phyloP scores from a whole-genome alignment of 1,139 yeast species.

The Geotrichum cucujoidarum region DNA sequence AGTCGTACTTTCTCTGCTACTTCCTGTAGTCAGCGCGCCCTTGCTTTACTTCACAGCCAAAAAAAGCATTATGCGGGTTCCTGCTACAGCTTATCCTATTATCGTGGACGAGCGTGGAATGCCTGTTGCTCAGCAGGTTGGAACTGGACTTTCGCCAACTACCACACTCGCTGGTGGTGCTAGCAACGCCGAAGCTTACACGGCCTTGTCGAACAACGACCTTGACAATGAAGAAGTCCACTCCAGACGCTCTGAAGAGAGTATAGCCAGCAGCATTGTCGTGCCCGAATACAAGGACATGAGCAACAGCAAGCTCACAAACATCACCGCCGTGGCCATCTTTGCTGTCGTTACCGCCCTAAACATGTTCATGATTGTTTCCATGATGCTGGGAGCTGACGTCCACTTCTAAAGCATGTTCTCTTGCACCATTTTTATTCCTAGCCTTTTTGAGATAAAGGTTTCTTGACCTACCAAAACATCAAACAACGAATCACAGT shows the following conservation, averaged over 20 bases:
- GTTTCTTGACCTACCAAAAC: too few relatives aligned
- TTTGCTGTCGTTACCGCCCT: constrained; percentile 70
- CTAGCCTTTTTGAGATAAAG: too few relatives aligned
- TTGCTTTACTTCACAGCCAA: constrained; percentile 76
- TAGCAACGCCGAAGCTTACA: not conserved
- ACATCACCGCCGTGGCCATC: constrained; percentile 52
- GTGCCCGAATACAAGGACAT: constrained; percentile 44
- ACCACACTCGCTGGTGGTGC: constrained; percentile 10
- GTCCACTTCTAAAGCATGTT: constrained; percentile 43
- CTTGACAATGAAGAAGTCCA: not conserved
- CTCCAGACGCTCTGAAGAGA: constrained; percentile 15
- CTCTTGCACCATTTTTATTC: not conserved
- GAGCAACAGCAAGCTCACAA: constrained; percentile 60
- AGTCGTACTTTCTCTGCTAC: constrained; percentile 74
- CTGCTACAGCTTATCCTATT: constrained; percentile 22
- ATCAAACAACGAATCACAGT: too few relatives aligned
- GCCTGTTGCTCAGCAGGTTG: constrained; percentile 1
- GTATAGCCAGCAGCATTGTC: constrained; percentile 18
- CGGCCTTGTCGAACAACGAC: not conserved
- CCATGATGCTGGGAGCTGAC: constrained; percentile 68
- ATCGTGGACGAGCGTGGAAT: constrained; percentile 5
- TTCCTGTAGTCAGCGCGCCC: constrained; percentile 91
- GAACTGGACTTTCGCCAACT: constrained; percentile 10
- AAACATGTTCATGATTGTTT: constrained; percentile 62
- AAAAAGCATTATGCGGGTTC: constrained; percentile 70